These are phyloP conservation scores for Brassica balearica DNA, from an alignment of 441 rosid genomes.

Conservation along the genomic window DNA sequence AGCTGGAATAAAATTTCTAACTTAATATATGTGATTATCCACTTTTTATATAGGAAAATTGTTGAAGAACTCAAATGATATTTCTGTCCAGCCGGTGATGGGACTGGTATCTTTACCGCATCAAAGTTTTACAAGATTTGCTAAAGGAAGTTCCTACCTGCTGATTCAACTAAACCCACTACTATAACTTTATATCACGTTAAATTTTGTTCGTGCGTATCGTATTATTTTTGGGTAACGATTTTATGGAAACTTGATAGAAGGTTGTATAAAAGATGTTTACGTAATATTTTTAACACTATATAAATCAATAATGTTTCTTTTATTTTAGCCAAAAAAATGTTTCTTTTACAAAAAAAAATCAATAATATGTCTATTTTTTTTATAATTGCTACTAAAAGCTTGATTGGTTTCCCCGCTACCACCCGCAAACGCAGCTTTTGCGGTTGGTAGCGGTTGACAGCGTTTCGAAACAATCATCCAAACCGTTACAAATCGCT, in stretches of 20 bases:
- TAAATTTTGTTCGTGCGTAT: conserved; percentile 14
- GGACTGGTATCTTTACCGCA: conserved; percentile 24
- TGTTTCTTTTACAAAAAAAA: no score
- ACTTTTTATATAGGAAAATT: not conserved
- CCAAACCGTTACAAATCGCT: no score
- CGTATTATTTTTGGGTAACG: conserved; percentile 12
- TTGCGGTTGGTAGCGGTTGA: no score
- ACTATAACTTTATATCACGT: conserved; percentile 29
- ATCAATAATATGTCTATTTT: not conserved
- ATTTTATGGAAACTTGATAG: conserved; percentile 7
- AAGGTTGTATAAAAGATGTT: not conserved
- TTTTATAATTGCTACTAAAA: not conserved
- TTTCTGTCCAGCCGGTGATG: conserved; percentile 11
- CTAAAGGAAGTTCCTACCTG: conserved; percentile 15
- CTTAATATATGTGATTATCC: not conserved
- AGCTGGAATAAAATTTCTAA: not conserved
- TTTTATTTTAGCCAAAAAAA: no score
- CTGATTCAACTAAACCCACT: conserved; percentile 26
- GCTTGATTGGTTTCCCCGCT: no score
- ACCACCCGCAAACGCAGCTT: no score
- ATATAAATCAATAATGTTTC: not conserved
- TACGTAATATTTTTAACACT: not conserved
- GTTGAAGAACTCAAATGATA: conserved; percentile 10
- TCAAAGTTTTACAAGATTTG: conserved; percentile 27
- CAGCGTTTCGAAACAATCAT: no score